Evolutionary conservation across 306 rosid genomes (phyloP), one percentile per base, ranked within the genome.

Genomic region (Alnus glutinosa): DNA sequence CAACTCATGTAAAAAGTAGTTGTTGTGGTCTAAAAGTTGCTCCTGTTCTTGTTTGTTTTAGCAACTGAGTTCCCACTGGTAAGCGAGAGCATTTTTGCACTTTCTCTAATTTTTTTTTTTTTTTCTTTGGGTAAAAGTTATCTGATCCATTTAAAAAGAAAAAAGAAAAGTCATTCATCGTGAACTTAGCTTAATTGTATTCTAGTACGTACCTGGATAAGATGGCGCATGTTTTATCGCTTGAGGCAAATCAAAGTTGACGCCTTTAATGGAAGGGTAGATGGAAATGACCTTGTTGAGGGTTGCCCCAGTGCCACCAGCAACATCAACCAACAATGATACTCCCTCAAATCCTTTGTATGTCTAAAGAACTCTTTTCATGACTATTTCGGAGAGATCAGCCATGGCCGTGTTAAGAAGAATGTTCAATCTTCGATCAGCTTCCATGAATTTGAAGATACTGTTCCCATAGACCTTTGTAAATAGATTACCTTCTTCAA

Each of bases 321-420:
- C 89, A 14, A 86, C 86, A 1, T 82, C 86, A n/a, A 86, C 86
- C 55, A 80, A 36, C 9, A 77, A 70, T 73, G 85, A 77, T 46
- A 82, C 1, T 2, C 89, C 85, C 9, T 81, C 88, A 74, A 59
- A 85, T 46, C 87, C 85, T 13, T 9, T 61, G 68, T 80, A 84
- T 32, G 28, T 48, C 66, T 82, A 78, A 30, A 83, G 82, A 19
- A 85, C 23, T 70, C 34, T 81, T 42, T 46, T 77, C 63, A 77
- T 80, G 4, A 73, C 55, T 9, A 52, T 10, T 15, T 73, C 3
- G 23, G 84, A 51, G 4, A 63, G 10, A 36, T 82, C 70, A 3
- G 44, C 10, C 86, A 82, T 79, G 32, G 86, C 49, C 16, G 10
- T 73, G 82, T 79, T 86, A 49, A 82, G 82, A 12, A 79, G 3